Evolutionary conservation across 305 asterid species (phyloP).

Genomic region (Withania somnifera): DNA sequence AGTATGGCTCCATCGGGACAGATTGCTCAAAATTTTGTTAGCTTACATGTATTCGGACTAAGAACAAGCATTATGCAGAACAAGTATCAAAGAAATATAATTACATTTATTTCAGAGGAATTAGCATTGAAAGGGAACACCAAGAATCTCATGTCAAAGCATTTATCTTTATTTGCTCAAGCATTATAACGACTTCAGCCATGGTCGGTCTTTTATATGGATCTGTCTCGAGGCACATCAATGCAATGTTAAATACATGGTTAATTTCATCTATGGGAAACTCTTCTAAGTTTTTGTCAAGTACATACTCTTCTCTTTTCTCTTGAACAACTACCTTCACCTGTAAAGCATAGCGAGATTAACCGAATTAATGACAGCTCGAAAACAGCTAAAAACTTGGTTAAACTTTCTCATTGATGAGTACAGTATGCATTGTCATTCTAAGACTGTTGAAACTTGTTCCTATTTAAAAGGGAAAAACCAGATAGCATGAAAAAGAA

Average conservation of each 20-base stretch:
- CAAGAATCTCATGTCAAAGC: constrained; percentile 18
- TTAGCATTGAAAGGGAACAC: background rate
- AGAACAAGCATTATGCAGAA: background rate
- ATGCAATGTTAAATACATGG: constrained; percentile 47
- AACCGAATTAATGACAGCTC: background rate
- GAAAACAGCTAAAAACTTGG: background rate
- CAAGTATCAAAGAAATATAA: background rate
- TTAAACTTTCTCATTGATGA: background rate
- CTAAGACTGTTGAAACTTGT: background rate
- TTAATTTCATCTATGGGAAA: constrained; percentile 42
- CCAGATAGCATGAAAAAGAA: background rate
- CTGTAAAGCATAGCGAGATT: constrained; percentile 25
- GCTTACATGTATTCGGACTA: background rate
- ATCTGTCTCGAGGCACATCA: constrained; percentile 66
- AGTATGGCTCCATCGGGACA: background rate
- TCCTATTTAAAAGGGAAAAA: background rate
- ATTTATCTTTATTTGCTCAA: constrained; percentile 43
- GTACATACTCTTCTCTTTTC: constrained; percentile 53
- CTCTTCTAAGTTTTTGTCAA: constrained; percentile 46
- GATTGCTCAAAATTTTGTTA: constrained; percentile 1
- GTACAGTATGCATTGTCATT: background rate
- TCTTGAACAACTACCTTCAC: constrained; percentile 73
- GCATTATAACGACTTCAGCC: constrained; percentile 68
- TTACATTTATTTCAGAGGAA: background rate
- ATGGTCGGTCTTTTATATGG: constrained; percentile 65